These are phyloP conservation scores for Dryadomyces quercus-mongolicae DNA, from an alignment of 2,329 filamentous ascomycete genomes.

Conservation along the genomic window DNA sequence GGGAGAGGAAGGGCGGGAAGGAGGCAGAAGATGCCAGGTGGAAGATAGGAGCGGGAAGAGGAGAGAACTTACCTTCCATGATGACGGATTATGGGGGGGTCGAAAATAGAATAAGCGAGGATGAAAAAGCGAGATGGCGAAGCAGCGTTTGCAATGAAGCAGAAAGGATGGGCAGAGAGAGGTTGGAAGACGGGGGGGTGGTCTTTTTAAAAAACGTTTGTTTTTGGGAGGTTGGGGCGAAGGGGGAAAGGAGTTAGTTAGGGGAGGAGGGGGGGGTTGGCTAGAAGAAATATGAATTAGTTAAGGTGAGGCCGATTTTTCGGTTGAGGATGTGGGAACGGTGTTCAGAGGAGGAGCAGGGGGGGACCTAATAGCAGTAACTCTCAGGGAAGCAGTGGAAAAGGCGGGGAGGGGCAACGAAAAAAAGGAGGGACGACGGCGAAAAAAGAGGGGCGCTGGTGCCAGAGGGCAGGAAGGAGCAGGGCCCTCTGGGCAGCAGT, in stretches of 20 bases:
- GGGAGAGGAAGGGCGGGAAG: no score
- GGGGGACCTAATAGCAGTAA: neutral
- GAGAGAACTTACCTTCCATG: conserved; percentile 36
- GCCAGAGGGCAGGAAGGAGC: conserved; percentile 1
- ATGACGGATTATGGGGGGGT: conserved; percentile 32
- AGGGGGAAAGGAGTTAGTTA: conserved; percentile 1
- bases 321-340: conserved; percentile 7
- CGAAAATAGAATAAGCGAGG: conserved; percentile 4
- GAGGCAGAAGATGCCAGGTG: neutral
- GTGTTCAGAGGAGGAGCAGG: neutral
- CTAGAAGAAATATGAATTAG: conserved; percentile 7
- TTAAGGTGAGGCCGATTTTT: conserved; percentile 9
- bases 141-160: neutral
- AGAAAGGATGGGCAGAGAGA: neutral
- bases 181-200: neutral
- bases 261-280: conserved; percentile 1
- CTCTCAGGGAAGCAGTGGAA: neutral
- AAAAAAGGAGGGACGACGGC: neutral
- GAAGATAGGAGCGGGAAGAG: neutral
- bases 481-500: neutral
- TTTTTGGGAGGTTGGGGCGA: conserved; percentile 12
- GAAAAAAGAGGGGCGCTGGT: conserved; percentile 4
- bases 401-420: conserved; percentile 7
- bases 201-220: conserved; percentile 1
- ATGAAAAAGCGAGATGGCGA: neutral